phyloP scores from a whole-genome alignment of 1,139 yeast genomes.

The Lodderomyces oxycetoniae region DNA sequence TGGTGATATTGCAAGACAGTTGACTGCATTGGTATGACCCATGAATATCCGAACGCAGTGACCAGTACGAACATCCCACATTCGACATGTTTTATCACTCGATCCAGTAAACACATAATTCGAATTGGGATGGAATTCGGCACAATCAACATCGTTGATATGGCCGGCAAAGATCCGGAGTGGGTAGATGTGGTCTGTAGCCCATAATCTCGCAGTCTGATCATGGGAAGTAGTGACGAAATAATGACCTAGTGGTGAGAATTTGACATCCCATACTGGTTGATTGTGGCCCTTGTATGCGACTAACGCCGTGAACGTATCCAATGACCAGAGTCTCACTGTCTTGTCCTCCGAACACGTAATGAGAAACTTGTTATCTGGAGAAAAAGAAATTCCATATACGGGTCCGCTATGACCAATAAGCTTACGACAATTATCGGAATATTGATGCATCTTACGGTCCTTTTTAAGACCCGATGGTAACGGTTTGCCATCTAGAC shows the following conservation, averaged over 20 bases:
- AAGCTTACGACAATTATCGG: slow-evolving; percentile 52
- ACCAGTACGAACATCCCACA: slow-evolving; percentile 97
- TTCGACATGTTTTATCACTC: slow-evolving; percentile 88
- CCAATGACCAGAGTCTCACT: slow-evolving; percentile 89
- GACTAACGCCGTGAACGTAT: slow-evolving; percentile 83
- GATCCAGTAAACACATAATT: slow-evolving; percentile 93
- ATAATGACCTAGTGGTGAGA: slow-evolving; percentile 93
- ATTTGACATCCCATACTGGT: slow-evolving; percentile 96
- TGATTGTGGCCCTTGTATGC: slow-evolving; percentile 95
- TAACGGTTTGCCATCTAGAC: slow-evolving; percentile 83
- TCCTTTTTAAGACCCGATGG: slow-evolving; percentile 63
- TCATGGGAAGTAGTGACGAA: slow-evolving; percentile 97
- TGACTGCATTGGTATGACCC: slow-evolving; percentile 89
- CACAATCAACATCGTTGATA: slow-evolving; percentile 92
- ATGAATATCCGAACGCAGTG: slow-evolving; percentile 88
- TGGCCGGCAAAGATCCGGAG: slow-evolving; percentile 96
- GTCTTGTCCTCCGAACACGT: slow-evolving; percentile 91
- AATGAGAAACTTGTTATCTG: slow-evolving; percentile 77
- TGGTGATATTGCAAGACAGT: slow-evolving; percentile 84
- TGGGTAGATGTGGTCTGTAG: slow-evolving; percentile 96
- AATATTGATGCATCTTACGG: slow-evolving; percentile 28
- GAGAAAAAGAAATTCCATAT: slow-evolving; percentile 84
- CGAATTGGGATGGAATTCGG: slow-evolving; percentile 94
- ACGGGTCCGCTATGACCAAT: slow-evolving; percentile 96
- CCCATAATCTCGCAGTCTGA: slow-evolving; percentile 96